Base-by-base conservation (phyloP, 1,284 basidiomycete species). In the Ceratobasidium sp. region DNA sequence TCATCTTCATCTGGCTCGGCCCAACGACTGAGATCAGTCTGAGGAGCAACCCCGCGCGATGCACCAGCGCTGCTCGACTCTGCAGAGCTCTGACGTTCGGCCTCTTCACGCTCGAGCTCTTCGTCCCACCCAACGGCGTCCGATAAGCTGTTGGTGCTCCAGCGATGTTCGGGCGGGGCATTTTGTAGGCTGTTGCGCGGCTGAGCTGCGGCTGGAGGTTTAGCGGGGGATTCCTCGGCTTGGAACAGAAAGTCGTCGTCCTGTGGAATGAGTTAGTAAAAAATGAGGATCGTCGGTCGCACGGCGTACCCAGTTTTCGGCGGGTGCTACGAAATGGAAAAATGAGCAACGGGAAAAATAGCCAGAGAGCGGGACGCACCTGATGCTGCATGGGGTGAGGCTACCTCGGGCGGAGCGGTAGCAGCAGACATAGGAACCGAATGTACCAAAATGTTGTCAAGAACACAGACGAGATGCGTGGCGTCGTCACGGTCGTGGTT, bases 241-340 rank as follows among this genome's bases (percentile, higher is more conserved):
- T 72, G 69, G 53, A 72, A 72, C n/a, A 72, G n/a, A 41, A 72
- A 72, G 48, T 72, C 69, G 27, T 72, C 69, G 57, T 72, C 69
- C 69, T 72, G 48, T 41, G n/a, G 2, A 14, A 15, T 47, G 57
- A n/a, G n/a, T 72, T 36, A 72, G 69, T 57, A 14, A 24, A 31
- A 17, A 47, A 9, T 14, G 31, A 14, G n/a, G n/a, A 48, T 22
- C 19, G 62, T 14, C 5, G 29, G 6, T 9, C 24, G 9, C 8
- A 31, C 22, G 45, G 60, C 69, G 11, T 27, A 72, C 69, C 69
- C 69, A 72, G 56, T 72, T 72, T 45, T 72, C 69, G 17, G 69
- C 57, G 31, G 63, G 63, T 50, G 56, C 57, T 48, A 33, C 27
- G 14, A 45, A 65, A 31, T 29, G 8, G 29, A 51, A 3, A 47